phyloP scores from a whole-genome alignment of 352 stramenopile species.

The Phytophthora pseudosyringae region DNA sequence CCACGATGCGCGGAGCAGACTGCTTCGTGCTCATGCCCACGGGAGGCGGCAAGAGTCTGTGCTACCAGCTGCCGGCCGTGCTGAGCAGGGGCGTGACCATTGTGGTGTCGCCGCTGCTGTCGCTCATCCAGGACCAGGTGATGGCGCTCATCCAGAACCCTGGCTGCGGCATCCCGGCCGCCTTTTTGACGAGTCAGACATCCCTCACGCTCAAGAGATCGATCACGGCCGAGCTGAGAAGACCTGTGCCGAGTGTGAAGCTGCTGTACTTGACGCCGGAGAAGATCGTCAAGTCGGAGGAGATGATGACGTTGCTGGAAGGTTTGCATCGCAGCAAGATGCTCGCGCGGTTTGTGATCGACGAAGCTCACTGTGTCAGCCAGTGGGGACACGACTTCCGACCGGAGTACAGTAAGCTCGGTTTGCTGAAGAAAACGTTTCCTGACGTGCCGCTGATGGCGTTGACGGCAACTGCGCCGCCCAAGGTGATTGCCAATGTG shows the following conservation, averaged over 20 bases:
- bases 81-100: constrained; percentile 87
- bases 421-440: constrained; percentile 91
- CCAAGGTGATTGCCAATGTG: constrained; percentile 85
- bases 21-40: constrained; percentile 96
- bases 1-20: constrained; percentile 90
- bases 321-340: constrained; percentile 51
- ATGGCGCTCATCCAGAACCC: constrained; percentile 77
- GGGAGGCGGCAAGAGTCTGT: constrained; percentile 92
- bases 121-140: constrained; percentile 95
- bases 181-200: constrained; percentile 82
- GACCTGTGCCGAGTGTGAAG: constrained; percentile 71
- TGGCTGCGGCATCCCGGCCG: constrained; percentile 64
- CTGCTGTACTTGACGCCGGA: constrained; percentile 97
- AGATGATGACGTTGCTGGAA: constrained; percentile 77
- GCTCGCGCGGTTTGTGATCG: constrained; percentile 95
- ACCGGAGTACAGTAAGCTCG: constrained; percentile 94
- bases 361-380: constrained; percentile 92
- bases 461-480: constrained; percentile 90
- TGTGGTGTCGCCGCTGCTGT: constrained; percentile 94
- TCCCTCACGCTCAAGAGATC: constrained; percentile 62
- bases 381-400: constrained; percentile 92
- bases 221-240: constrained; percentile 86
- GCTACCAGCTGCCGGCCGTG: constrained; percentile 88
- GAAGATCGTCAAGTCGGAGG: constrained; percentile 85
- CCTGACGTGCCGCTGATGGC: constrained; percentile 93